Evolutionary conservation across 2,329 filamentous ascomycete species (phyloP).

Genomic region (Exophiala sp.): DNA sequence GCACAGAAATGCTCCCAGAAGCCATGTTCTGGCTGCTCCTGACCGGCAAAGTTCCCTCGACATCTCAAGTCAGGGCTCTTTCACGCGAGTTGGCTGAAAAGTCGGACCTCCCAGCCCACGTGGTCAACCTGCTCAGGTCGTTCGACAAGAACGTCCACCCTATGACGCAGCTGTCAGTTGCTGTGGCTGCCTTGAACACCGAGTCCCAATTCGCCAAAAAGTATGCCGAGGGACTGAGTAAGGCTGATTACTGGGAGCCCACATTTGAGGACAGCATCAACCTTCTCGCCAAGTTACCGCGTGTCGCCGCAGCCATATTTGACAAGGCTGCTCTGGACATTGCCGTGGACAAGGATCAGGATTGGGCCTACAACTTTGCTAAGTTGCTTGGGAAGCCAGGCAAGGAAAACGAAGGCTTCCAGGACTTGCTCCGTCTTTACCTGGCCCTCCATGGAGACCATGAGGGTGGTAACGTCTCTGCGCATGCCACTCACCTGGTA

Average conservation of each 20-base stretch:
- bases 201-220: slow-evolving; percentile 89
- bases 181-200: slow-evolving; percentile 92
- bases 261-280: slow-evolving; percentile 94
- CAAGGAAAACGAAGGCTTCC: slow-evolving; percentile 84
- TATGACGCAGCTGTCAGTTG: slow-evolving; percentile 96
- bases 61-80: slow-evolving; percentile 71
- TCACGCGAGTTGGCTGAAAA: slow-evolving; percentile 84
- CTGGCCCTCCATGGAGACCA: slow-evolving; percentile 96
- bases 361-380: slow-evolving; percentile 99
- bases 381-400: slow-evolving; percentile 89
- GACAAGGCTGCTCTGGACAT: slow-evolving; percentile 72
- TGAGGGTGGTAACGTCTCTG: slow-evolving; percentile 95
- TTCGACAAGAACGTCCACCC: slow-evolving; percentile 90
- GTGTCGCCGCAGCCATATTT: slow-evolving; percentile 96
- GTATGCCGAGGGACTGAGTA: slow-evolving; percentile 84
- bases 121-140: slow-evolving; percentile 79
- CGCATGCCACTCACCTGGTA: slow-evolving; percentile 89
- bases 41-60: slow-evolving; percentile 83
- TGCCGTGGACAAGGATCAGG: slow-evolving; percentile 73
- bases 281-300: slow-evolving; percentile 90
- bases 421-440: slow-evolving; percentile 89
- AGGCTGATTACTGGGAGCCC: slow-evolving; percentile 98
- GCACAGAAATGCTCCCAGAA: slow-evolving; percentile 96
- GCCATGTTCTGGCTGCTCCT: slow-evolving; percentile 99
- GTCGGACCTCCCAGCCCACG: slow-evolving; percentile 72